Conservation (phyloP, 2,329 filamentous ascomycete genomes). For the Zasmidium angulare region DNA sequence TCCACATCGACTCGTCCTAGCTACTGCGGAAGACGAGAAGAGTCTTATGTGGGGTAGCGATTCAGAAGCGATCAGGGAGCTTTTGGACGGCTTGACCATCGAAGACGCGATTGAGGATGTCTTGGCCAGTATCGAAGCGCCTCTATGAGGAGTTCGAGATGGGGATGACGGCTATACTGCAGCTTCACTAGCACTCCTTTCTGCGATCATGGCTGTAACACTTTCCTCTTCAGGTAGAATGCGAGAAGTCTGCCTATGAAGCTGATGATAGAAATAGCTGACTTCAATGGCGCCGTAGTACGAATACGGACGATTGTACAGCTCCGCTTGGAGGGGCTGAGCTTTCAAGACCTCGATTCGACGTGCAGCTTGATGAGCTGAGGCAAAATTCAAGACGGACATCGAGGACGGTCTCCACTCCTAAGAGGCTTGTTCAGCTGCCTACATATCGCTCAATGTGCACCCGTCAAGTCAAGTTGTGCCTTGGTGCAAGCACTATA, state of each 20-base stretch:
- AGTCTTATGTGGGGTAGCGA: conserved; percentile 94
- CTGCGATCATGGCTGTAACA: too few relatives aligned
- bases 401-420: too few relatives aligned
- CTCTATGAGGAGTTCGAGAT: conserved; percentile 38
- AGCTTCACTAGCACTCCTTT: too few relatives aligned
- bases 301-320: background rate
- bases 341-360: background rate
- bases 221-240: background rate
- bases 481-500: background rate
- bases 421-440: too few relatives aligned
- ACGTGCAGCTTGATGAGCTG: background rate
- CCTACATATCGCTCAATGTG: too few relatives aligned
- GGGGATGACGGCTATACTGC: background rate
- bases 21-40: conserved; percentile 69
- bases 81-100: conserved; percentile 61
- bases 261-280: background rate
- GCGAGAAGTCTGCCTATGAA: background rate
- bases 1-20: conserved; percentile 75
- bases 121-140: conserved; percentile 56
- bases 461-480: too few relatives aligned
- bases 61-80: conserved; percentile 62
- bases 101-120: conserved; percentile 61
- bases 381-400: too few relatives aligned
- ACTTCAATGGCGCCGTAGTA: background rate
- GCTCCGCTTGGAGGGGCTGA: background rate